Evolutionary conservation across 768 basidiomycete genomes (phyloP).

Genomic region (Trametes villosa): DNA sequence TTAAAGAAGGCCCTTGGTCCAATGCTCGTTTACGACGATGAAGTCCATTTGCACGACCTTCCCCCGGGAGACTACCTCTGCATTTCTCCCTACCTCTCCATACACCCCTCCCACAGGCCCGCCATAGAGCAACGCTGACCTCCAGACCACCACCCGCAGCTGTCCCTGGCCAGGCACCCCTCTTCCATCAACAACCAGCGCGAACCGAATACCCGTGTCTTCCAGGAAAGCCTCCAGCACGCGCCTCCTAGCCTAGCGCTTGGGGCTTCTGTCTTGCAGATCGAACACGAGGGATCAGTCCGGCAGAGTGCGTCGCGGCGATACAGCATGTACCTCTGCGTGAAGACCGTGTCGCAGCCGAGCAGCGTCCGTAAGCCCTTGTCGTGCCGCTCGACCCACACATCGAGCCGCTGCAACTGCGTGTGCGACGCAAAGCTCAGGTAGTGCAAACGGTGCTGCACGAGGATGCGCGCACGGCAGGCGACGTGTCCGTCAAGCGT

Average conservation of each 20-base stretch:
- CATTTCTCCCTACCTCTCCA: constrained; percentile 53
- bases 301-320: constrained; percentile 64
- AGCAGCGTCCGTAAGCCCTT: constrained; percentile 48
- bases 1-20: constrained; percentile 49
- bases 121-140: constrained; percentile 47
- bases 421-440: constrained; percentile 58
- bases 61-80: constrained; percentile 47
- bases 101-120: constrained; percentile 61
- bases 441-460: constrained; percentile 68
- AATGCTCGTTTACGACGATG: constrained; percentile 66
- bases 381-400: constrained; percentile 56
- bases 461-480: constrained; percentile 48
- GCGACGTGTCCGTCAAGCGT: constrained; percentile 63
- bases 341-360: constrained; percentile 49
- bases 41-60: constrained; percentile 66
- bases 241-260: constrained; percentile 44
- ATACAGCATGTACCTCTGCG: constrained; percentile 61
- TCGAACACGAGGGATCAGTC: constrained; percentile 64
- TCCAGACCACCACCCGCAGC: constrained; percentile 51
- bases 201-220: constrained; percentile 45
- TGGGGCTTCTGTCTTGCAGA: constrained; percentile 55
- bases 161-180: constrained; percentile 43
- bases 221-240: constrained; percentile 41
- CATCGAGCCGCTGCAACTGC: constrained; percentile 61
- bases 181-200: constrained; percentile 51